Evolutionary conservation across 164 flowering plant genomes (phyloP).

Genomic region (Liquidambar formosana): DNA sequence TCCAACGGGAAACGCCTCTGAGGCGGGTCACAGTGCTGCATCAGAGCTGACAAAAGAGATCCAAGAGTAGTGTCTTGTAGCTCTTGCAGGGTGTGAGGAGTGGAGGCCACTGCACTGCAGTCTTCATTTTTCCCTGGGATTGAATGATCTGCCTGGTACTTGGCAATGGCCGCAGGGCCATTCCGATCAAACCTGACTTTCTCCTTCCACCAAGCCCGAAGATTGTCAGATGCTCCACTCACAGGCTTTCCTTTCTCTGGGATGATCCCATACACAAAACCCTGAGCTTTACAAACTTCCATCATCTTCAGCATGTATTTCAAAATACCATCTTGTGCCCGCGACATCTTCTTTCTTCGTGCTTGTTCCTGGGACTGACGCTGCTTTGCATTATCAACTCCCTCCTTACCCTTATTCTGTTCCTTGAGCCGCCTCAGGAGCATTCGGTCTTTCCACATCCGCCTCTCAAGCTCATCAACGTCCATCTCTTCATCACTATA

Average conservation of each 20-base stretch:
- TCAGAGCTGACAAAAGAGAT: constrained; percentile 63
- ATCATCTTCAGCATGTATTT: constrained; percentile 67
- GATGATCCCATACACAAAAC: constrained; percentile 68
- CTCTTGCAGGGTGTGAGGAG: constrained; percentile 61
- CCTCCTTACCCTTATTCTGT: constrained; percentile 30
- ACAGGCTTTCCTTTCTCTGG: constrained; percentile 74
- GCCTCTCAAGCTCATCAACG: constrained; percentile 49
- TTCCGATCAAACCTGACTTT: constrained; percentile 58
- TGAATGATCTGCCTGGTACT: constrained; percentile 55
- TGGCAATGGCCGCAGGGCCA: constrained; percentile 66
- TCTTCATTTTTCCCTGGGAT: constrained; percentile 45
- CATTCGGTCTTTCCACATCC: constrained; percentile 53
- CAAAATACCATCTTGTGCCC: constrained; percentile 66
- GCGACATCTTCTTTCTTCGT: constrained; percentile 51
- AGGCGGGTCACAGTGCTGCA: constrained; percentile 84
- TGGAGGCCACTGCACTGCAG: constrained; percentile 20
- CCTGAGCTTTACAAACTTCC: constrained; percentile 69
- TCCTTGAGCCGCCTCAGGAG: constrained; percentile 42
- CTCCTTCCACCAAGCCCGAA: constrained; percentile 73
- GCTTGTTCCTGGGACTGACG: constrained; percentile 50
- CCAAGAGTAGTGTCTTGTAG: constrained; percentile 79
- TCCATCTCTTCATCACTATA: constrained; percentile 44
- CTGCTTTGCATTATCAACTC: constrained; percentile 31
- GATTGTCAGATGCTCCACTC: constrained; percentile 65
- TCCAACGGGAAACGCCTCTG: constrained; percentile 73